Base-by-base conservation (phyloP, 768 basidiomycete genomes). In the Filobasidium wieringae region DNA sequence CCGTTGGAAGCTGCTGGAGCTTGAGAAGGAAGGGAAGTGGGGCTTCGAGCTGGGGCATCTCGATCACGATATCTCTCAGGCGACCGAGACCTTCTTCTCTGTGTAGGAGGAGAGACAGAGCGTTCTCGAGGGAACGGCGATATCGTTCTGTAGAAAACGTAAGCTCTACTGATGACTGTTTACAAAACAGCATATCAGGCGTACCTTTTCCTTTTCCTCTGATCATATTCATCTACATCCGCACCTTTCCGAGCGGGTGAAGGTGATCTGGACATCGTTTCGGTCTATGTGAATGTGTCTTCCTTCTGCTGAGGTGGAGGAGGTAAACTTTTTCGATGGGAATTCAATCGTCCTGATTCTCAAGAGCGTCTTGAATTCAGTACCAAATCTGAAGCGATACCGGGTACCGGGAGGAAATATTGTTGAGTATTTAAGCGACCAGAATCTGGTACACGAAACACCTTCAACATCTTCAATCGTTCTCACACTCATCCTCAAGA, bases 91-190 rank as follows among this genome's bases (percentile, higher is more conserved):
- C 73, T 63, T 22, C 68, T 63, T 27, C 74, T 68, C 27, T 66
- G 68, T 9, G 64, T 54, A 0, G 74, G 72, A 34, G 74, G 73
- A 2, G 74, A 74, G 11, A 65, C 33, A 4, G 72, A 67, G 9
- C 73, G 67, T 30, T 72, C 65, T 45, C 66, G 62, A 19, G 72
- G 72, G 11, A 74, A 72, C 4, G 59, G 63, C 11, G 72, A 74
- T 54, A 70, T 74, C 47, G 6, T 26, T 9, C 9, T 51, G 4
- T 17, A 4, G 24, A n/a, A 4, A 7, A 22, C 9, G 34, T 33
- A 19, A 47, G 26, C 32, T 22, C 22, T 15, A n/a, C 2, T 8
- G 33, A 7, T 22, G 9, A 1, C 24, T 36, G 14, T 40, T n/a
- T 17, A 29, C 2, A 9, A 14, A 24, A 14, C 27, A 17, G 4